These are phyloP conservation scores for Physcomitrium patens DNA, from an alignment of 225 moss, liverwort and hornwort genomes.

Conservation along the genomic window DNA sequence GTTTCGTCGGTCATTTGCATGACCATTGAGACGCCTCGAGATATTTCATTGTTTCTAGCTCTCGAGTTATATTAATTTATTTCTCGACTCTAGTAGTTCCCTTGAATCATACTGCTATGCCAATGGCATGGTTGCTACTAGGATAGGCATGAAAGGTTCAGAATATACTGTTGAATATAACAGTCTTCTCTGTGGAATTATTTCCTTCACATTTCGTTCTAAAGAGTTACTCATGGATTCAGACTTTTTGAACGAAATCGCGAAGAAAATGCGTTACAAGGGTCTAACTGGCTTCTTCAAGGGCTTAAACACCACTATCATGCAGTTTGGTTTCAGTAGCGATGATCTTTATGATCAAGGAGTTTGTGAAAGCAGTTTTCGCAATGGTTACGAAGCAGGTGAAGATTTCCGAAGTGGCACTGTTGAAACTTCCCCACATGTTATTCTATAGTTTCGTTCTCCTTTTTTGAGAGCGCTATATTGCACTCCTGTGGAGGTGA, in stretches of 20 bases:
- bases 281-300: constrained; percentile 87
- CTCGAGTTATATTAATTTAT: too few relatives aligned
- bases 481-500: neutral
- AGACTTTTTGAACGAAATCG: constrained; percentile 85
- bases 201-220: neutral
- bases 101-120: too few relatives aligned
- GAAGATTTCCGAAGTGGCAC: constrained; percentile 36
- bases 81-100: too few relatives aligned
- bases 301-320: constrained; percentile 95
- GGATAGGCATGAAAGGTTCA: too few relatives aligned
- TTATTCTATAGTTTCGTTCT: neutral
- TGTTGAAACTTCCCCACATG: constrained; percentile 42
- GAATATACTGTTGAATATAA: too few relatives aligned
- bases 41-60: too few relatives aligned
- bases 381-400: constrained; percentile 60
- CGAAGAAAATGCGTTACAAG: constrained; percentile 78
- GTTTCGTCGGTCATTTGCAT: neutral
- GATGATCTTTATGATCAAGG: constrained; percentile 96
- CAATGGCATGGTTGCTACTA: too few relatives aligned
- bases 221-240: constrained; percentile 15
- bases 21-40: too few relatives aligned
- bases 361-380: constrained; percentile 89
- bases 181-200: neutral
- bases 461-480: neutral
- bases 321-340: constrained; percentile 94